Conservation (phyloP, 768 basidiomycete genomes). For the Auricularia cornea region DNA sequence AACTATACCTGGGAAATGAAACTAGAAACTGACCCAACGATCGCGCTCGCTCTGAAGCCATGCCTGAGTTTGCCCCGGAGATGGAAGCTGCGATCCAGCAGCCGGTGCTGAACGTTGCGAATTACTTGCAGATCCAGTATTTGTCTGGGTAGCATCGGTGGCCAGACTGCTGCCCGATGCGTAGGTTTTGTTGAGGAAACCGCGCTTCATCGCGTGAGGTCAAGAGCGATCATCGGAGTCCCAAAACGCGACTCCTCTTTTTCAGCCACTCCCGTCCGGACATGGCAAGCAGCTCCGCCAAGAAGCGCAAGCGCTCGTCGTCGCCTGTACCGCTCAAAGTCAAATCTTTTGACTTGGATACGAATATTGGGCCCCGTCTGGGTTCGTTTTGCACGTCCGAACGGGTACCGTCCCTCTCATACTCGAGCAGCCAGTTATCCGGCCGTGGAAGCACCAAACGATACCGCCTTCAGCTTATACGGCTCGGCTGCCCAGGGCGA, state of each 20-base stretch:
- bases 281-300: background rate
- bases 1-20: no score
- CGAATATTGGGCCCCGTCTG: background rate
- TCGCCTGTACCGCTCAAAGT: background rate
- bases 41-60: no score
- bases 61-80: no score
- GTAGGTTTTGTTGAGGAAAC: background rate
- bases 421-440: constrained; percentile 58
- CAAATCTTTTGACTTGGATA: background rate
- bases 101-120: no score
- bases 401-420: no score
- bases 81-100: background rate
- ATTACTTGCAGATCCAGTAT: no score
- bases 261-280: no score
- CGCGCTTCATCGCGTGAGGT: background rate
- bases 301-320: background rate
- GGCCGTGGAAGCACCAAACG: constrained; percentile 45
- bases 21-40: no score
- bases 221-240: no score
- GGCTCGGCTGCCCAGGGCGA: constrained; percentile 27
- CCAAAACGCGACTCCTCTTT: no score
- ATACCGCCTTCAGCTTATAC: constrained; percentile 58
- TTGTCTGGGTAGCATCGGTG: background rate
- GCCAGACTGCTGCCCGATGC: background rate
- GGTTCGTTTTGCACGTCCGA: background rate